Base-by-base conservation (phyloP, 495 filamentous ascomycete genomes). In the Bryoglossum gracile region DNA sequence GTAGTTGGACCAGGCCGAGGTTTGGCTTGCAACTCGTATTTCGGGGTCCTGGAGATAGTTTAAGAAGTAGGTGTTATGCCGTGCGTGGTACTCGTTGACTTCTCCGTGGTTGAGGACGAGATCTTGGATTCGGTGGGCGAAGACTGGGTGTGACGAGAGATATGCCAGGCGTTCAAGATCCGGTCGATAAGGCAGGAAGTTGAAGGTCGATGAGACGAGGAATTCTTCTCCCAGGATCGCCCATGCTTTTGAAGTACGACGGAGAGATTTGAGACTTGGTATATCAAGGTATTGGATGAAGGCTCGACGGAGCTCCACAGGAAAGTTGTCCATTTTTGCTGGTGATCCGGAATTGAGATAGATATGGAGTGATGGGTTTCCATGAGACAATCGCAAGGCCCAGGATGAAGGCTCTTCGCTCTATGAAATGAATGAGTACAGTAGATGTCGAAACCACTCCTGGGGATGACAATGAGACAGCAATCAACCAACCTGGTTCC, bases 1-100 rank as follows among this genome's bases (percentile, higher is more conserved):
- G 26, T 52, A 59, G 13, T 1, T n/a, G 3, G 11, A 22, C 56
- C 51, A 55, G 10, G 43, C 32, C 4, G 11, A 39, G 18, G 14
- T 40, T 21, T 23, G 21, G 8, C 13, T 17, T 21, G 43, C 43
- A 17, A 26, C 10, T 18, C 50, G 46, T 9, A 26, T 21, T 17
- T 58, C 55, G 16, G 47, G 30, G 22, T 55, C 48, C 24, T 43
- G 26, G 17, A 41, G 44, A 19, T 54, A 54, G 10, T 51, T 19
- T 3, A 51, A 18, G 26, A 54, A 54, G 28, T 58, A 54, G 14
- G 44, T 43, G 26, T 58, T 58, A 23, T 58, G 51, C 1, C 55
- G 46, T 9, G 47, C 51, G 33, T 59, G 51, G 21, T 59, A 55
- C 22, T 59, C 56, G 34, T 59, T 52, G 8, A 59, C 18, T 18